A percentile compares a stretch with the other conserved stretches of the same genome.
Conservation (phyloP, 768 basidiomycete species). For the Butyriboletus loyo region DNA sequence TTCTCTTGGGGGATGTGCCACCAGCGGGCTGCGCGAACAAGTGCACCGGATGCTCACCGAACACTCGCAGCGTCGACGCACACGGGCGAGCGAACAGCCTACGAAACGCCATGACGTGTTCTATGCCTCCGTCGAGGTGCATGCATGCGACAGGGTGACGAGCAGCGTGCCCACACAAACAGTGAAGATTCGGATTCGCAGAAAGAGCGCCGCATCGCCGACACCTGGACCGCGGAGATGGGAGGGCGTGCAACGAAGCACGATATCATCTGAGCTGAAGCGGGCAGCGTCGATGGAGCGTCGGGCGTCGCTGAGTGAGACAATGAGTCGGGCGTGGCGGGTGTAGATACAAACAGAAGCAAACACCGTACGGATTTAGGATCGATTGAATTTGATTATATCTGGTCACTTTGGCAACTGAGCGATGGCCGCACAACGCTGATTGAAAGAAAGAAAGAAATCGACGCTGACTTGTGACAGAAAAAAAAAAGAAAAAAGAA, state of each 20-base stretch:
- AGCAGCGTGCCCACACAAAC: neutral
- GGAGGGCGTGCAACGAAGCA: conserved; percentile 16
- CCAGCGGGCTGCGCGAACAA: conserved; percentile 17
- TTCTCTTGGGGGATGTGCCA: neutral
- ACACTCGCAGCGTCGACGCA: conserved; percentile 18
- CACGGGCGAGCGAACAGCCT: conserved; percentile 17
- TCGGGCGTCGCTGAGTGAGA: conserved; percentile 19
- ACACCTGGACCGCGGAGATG: conserved; percentile 11
- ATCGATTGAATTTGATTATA: neutral
- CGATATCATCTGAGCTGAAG: conserved; percentile 31
- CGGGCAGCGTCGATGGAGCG: conserved; percentile 26
- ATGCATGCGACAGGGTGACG: neutral
- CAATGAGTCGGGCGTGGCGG: conserved; percentile 16
- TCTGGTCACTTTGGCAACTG: conserved; percentile 16
- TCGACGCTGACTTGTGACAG: neutral
- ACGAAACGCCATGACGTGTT: conserved; percentile 28
- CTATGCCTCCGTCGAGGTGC: conserved; percentile 18
- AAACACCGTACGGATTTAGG: conserved; percentile 10
- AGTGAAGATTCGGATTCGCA: conserved; percentile 13
- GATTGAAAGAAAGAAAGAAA: neutral
- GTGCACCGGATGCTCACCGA: conserved; percentile 21
- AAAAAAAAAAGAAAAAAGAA: neutral
- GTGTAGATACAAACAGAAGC: conserved; percentile 16
- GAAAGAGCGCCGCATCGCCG: conserved; percentile 19
- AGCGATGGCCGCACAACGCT: neutral